Conservation (phyloP, 495 filamentous ascomycete species). For the Aspergillus saccharolyticus region DNA sequence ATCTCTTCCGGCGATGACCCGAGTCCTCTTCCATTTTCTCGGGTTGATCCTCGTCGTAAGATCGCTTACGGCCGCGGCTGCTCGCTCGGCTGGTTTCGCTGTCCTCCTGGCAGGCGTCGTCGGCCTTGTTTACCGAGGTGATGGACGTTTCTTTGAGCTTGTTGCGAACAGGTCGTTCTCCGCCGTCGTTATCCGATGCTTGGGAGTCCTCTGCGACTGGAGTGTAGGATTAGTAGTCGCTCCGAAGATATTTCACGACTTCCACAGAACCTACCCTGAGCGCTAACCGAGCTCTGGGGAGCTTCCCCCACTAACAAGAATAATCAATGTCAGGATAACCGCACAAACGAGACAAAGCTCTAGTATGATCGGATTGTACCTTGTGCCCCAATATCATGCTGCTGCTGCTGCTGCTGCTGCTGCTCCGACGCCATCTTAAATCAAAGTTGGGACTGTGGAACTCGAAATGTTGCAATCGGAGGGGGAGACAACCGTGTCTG, state of each 20-base stretch:
- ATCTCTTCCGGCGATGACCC: slow-evolving; percentile 40
- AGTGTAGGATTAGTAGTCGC: neutral
- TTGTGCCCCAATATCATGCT: neutral
- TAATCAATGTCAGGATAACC: neutral
- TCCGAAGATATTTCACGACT: neutral
- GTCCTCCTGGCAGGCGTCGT: slow-evolving; percentile 3
- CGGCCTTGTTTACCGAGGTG: slow-evolving; percentile 28
- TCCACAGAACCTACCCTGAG: neutral
- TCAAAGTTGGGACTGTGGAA: neutral
- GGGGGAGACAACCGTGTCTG: neutral
- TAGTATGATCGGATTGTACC: neutral
- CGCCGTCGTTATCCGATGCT: slow-evolving; percentile 44
- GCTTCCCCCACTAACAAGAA: neutral
- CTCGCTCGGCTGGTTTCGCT: slow-evolving; percentile 20
- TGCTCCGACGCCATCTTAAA: neutral
- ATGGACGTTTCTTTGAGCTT: slow-evolving; percentile 60
- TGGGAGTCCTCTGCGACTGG: slow-evolving; percentile 25
- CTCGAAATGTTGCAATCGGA: neutral
- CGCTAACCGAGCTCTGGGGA: neutral
- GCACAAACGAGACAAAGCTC: slow-evolving; percentile 7
- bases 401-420: no score
- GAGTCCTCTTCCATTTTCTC: slow-evolving; percentile 26
- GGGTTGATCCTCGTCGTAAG: slow-evolving; percentile 46
- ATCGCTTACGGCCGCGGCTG: slow-evolving; percentile 51
- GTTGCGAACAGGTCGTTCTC: slow-evolving; percentile 55